phyloP scores from a whole-genome alignment of 2,329 filamentous ascomycete species.

The Pestalotiopsis sp. region DNA sequence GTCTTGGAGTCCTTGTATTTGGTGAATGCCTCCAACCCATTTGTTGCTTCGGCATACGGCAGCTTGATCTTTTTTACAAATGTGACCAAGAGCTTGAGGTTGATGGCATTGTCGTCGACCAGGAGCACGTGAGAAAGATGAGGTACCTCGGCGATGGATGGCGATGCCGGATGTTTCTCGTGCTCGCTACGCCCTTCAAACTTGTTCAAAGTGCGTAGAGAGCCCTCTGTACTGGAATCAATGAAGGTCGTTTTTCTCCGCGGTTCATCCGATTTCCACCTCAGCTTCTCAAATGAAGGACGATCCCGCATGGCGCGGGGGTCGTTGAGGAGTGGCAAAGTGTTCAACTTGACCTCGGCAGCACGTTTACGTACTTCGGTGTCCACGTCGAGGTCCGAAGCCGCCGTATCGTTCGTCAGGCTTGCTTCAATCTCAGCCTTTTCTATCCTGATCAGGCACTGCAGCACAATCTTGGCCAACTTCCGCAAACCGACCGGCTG shows the following conservation, averaged over 20 bases:
- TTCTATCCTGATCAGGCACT: slow-evolving; percentile 19
- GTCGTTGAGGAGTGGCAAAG: slow-evolving; percentile 16
- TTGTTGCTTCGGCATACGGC: slow-evolving; percentile 93
- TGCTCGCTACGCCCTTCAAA: background rate
- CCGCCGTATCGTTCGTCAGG: too few relatives aligned
- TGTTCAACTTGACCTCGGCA: slow-evolving; percentile 12
- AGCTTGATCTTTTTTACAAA: slow-evolving; percentile 96
- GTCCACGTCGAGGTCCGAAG: background rate
- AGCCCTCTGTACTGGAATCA: background rate
- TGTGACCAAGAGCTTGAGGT: slow-evolving; percentile 86
- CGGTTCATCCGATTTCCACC: slow-evolving; percentile 20
- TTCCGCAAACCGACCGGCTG: slow-evolving; percentile 23
- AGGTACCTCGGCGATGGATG: background rate
- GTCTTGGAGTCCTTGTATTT: slow-evolving; percentile 86
- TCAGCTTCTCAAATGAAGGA: slow-evolving; percentile 18
- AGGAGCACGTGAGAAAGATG: slow-evolving; percentile 70
- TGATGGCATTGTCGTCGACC: slow-evolving; percentile 98
- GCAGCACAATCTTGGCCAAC: slow-evolving; percentile 21
- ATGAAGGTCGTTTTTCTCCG: background rate
- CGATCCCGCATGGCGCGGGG: slow-evolving; percentile 11
- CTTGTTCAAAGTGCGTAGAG: background rate
- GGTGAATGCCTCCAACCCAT: slow-evolving; percentile 86
- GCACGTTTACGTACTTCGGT: background rate
- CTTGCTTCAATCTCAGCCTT: background rate
- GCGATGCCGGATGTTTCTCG: background rate